phyloP scores from a whole-genome alignment of 176 grass and related monocot species.

The Carex littledalei region DNA sequence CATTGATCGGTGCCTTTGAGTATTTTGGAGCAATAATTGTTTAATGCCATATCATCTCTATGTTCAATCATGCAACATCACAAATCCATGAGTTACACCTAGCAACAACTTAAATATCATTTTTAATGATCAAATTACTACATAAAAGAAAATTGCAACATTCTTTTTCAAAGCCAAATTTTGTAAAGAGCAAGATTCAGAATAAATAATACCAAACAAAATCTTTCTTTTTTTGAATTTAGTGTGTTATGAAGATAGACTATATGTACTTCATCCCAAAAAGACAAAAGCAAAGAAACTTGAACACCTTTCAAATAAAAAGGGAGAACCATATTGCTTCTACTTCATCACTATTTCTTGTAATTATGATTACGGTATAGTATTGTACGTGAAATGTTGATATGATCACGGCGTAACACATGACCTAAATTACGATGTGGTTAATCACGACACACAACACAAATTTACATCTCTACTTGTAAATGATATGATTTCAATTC shows the following conservation, averaged over 20 bases:
- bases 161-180: not conserved
- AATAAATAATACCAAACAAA: not conserved
- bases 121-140: not conserved
- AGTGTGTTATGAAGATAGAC: not conserved
- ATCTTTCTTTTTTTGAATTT: not conserved
- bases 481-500: no score
- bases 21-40: not conserved
- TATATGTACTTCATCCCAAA: not conserved
- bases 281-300: not conserved
- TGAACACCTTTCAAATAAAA: not conserved
- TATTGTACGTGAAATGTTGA: no score
- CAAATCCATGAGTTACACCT: not conserved
- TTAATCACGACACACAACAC: no score
- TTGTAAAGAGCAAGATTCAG: not conserved
- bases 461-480: no score
- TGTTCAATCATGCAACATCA: not conserved
- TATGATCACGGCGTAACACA: no score
- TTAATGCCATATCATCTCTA: not conserved
- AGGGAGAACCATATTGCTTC: not conserved
- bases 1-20: no score
- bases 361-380: no score
- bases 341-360: not conserved
- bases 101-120: not conserved
- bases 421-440: no score
- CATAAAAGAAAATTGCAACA: not conserved